Conservation (phyloP, 2,329 filamentous ascomycete genomes). For the Cladosporium cucumerinum region DNA sequence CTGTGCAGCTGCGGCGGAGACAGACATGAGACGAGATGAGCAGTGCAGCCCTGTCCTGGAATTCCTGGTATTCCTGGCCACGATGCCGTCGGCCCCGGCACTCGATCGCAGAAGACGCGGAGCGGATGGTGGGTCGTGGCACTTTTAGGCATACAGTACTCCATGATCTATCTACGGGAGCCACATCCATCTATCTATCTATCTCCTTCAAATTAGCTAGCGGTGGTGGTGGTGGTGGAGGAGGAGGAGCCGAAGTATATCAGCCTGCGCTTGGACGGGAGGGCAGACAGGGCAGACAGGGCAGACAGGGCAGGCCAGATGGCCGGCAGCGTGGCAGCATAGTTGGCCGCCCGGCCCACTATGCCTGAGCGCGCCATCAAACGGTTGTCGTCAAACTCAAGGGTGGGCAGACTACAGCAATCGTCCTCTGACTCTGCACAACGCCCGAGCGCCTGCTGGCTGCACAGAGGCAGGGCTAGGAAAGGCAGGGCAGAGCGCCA, state of each 20-base stretch:
- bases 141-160: not conserved
- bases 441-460: constrained; percentile 7
- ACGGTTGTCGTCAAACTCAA: not conserved
- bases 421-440: constrained; percentile 8
- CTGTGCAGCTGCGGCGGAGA: not conserved
- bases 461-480: constrained; percentile 1
- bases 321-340: constrained; percentile 6
- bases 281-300: not conserved
- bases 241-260: constrained; percentile 10
- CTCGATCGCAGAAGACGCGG: not conserved
- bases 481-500: not conserved
- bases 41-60: not conserved
- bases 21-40: not conserved
- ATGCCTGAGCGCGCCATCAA: constrained; percentile 5
- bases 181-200: not conserved
- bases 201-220: not conserved
- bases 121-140: not conserved
- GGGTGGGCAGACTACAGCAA: not conserved
- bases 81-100: not conserved
- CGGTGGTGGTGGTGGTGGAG: not conserved
- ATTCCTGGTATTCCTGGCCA: not conserved
- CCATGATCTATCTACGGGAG: not conserved
- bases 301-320: not conserved
- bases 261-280: constrained; percentile 3
- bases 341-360: constrained; percentile 3